Evolutionary conservation across 768 basidiomycete genomes (phyloP).

Genomic region (Coprinopsis sp.): DNA sequence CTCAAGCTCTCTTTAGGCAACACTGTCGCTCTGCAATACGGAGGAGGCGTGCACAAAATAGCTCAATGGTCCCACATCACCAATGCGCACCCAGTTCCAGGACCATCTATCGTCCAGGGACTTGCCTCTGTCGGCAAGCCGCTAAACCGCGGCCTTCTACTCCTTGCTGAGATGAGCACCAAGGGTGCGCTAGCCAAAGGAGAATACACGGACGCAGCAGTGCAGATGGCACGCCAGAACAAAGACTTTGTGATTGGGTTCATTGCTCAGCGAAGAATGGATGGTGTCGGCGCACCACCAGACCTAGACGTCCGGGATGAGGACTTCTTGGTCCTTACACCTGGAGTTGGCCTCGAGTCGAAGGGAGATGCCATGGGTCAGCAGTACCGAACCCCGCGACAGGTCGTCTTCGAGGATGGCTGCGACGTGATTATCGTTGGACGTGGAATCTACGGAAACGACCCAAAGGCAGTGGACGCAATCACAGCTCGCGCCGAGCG

Average conservation of each 20-base stretch:
- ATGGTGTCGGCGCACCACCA: constrained; percentile 46
- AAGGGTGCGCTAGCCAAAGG: constrained; percentile 82
- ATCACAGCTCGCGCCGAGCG: constrained; percentile 70
- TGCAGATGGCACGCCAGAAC: constrained; percentile 80
- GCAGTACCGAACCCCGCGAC: constrained; percentile 85
- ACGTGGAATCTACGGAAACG: constrained; percentile 82
- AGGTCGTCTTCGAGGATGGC: constrained; percentile 76
- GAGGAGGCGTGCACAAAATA: constrained; percentile 88
- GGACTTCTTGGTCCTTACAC: constrained; percentile 89
- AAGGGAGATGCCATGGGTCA: constrained; percentile 89
- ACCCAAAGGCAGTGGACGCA: constrained; percentile 36
- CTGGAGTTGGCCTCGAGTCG: constrained; percentile 82
- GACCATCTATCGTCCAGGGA: constrained; percentile 91
- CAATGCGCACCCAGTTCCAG: constrained; percentile 94
- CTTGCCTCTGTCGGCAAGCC: constrained; percentile 83
- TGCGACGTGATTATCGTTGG: constrained; percentile 98
- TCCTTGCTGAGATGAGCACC: constrained; percentile 96
- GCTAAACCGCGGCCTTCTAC: constrained; percentile 77
- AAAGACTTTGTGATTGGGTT: constrained; percentile 94
- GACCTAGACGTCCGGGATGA: constrained; percentile 39
- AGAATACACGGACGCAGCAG: constrained; percentile 76
- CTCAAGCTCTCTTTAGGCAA: constrained; percentile 71
- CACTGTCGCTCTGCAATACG: constrained; percentile 93
- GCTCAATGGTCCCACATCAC: constrained; percentile 95
- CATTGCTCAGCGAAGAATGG: constrained; percentile 86